Conservation (phyloP, 257 asterid species). For the Forsythia suspensa region DNA sequence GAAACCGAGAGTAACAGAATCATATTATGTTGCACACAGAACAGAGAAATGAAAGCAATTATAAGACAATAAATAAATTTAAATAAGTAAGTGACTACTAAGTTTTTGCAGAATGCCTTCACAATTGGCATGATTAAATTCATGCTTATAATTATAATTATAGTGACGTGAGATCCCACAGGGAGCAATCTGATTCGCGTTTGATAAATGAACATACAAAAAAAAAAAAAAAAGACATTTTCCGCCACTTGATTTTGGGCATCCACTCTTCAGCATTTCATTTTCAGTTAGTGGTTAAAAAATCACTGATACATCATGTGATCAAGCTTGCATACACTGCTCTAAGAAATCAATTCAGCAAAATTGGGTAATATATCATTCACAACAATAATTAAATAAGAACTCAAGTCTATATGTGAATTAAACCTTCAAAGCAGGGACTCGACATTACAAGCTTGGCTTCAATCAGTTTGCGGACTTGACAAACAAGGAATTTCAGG, state of each 20-base stretch:
- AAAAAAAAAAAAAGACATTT: too few relatives aligned
- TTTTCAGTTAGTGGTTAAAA: neutral
- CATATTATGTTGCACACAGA: neutral
- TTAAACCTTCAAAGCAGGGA: neutral
- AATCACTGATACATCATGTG: neutral
- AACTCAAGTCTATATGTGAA: neutral
- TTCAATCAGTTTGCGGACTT: too few relatives aligned
- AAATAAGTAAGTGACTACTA: neutral
- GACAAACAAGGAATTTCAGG: too few relatives aligned
- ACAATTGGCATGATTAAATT: neutral
- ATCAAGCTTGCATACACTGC: too few relatives aligned
- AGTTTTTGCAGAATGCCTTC: neutral
- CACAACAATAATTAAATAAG: too few relatives aligned
- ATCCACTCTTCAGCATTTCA: neutral
- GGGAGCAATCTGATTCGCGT: neutral
- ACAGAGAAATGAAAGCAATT: neutral
- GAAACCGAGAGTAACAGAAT: neutral
- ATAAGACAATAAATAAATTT: neutral
- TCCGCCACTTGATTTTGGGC: neutral
- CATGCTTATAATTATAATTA: neutral
- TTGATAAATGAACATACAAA: neutral
- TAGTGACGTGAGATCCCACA: neutral
- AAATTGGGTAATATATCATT: too few relatives aligned
- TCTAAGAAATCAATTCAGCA: too few relatives aligned
- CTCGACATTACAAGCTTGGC: too few relatives aligned